Evolutionary conservation across 129 eudicot species (phyloP), one percentile per base, ranked within the genome.

Genomic region (Helianthus tuberosus): DNA sequence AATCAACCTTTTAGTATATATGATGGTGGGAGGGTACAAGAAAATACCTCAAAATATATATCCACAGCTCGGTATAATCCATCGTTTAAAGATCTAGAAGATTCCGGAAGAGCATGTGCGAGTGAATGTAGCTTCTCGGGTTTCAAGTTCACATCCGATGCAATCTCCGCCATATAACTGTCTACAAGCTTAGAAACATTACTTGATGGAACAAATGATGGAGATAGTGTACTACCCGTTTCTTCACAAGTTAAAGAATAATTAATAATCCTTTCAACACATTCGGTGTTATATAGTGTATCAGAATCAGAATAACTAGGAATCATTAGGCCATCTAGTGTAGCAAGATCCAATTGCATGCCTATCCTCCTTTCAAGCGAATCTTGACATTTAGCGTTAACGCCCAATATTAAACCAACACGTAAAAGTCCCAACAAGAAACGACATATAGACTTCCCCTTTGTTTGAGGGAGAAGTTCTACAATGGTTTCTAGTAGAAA

Each of bases 61-160:
- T 93, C 98, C 68, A 93, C 43, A 55, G 96, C 96, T 79, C 97
- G 84, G 60, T 93, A 90, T 62, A 93, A 72, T 60, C 98, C 96
- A 77, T 93, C 98, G 80, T 86, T 85, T 78, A 88, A 75, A 68
- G 87, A 82, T 83, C 96, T 93, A 25, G 92, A 87, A 74, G 85
- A 85, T 83, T 79, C 96, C 4, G 96, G 96, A 76, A 89, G 87
- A 29, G 92, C 86, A 77, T 82, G 82, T 10, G 86, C 88, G 46
- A 93, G 86, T 20, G 86, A 77, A 39, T 75, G 80, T 48, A 93
- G 38, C 82, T 88, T 88, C 61, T 82, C 87, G 38, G 90, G 92
- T 81, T 89, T 89, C 87, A 93, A 84, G 83, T 90, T 89, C 59
- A 79, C 90, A 68, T 89, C 96, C 12, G 96, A 84, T 68, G 96